phyloP scores from a whole-genome alignment of 306 rosid genomes.

The Chamaecrista fasciculata region DNA sequence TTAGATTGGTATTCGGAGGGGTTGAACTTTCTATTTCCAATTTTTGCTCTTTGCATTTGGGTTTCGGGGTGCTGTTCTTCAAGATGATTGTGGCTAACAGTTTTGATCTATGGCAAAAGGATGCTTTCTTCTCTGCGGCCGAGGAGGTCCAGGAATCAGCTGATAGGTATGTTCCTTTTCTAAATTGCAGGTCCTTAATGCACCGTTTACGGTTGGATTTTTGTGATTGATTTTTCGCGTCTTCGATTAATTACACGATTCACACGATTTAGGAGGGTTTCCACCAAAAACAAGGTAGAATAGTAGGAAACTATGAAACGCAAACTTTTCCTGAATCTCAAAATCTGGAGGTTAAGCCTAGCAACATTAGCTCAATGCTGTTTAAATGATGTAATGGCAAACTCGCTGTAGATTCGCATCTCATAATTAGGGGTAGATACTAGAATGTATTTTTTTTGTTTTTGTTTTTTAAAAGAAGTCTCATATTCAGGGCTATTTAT shows the following conservation, averaged over 20 bases:
- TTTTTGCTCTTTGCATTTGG: not conserved
- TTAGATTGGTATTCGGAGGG: not conserved
- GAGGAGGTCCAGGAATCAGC: constrained; percentile 76
- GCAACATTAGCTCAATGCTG: not conserved
- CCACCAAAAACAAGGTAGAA: too few species aligned
- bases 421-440: not conserved
- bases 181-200: too few species aligned
- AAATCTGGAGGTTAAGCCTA: not conserved
- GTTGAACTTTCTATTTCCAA: not conserved
- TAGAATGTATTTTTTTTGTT: too few species aligned
- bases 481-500: not conserved
- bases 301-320: not conserved
- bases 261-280: too few species aligned
- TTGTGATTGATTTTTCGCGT: not conserved
- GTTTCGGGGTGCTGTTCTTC: not conserved
- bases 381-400: not conserved
- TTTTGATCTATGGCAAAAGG: constrained; percentile 15
- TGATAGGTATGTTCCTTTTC: constrained; percentile 44
- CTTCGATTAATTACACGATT: not conserved
- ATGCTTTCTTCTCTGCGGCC: constrained; percentile 11
- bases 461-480: not conserved
- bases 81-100: not conserved
- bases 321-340: not conserved
- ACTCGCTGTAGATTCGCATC: not conserved
- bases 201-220: not conserved